Evolutionary conservation across 129 eudicot species (phyloP).

Genomic region (Tagetes patula): DNA sequence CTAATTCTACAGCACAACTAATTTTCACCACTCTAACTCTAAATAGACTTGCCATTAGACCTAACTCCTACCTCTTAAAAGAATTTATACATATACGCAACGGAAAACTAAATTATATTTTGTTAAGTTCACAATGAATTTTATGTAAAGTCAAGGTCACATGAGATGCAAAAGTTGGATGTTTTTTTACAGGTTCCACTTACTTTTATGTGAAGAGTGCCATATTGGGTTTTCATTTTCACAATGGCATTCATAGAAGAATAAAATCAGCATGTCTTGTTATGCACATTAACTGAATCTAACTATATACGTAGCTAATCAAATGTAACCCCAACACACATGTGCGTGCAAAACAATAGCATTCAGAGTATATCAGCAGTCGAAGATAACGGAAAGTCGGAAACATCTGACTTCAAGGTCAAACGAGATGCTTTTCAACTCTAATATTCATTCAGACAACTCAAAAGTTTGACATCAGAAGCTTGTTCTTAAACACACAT

Average conservation of each 20-base stretch:
- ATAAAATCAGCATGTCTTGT: not conserved
- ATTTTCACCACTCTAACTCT: no score
- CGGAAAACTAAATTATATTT: no score
- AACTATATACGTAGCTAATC: conserved; percentile 9
- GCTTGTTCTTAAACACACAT: not conserved
- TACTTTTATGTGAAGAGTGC: conserved; percentile 81
- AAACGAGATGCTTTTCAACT: not conserved
- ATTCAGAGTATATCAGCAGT: not conserved
- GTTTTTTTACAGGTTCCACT: conserved; percentile 20
- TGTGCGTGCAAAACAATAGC: not conserved
- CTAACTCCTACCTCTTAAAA: not conserved
- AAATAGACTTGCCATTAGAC: no score
- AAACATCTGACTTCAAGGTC: not conserved
- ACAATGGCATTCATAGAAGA: conserved; percentile 64
- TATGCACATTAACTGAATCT: not conserved
- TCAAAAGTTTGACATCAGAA: not conserved
- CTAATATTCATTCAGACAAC: not conserved
- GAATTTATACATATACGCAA: no score
- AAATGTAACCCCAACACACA: conserved; percentile 9
- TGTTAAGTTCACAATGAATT: not conserved
- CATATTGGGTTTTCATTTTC: conserved; percentile 70
- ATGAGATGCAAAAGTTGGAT: conserved; percentile 18
- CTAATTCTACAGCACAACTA: no score
- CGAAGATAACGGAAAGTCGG: not conserved
- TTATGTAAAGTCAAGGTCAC: not conserved